Evolutionary conservation across 345 rosid genomes (phyloP).

Genomic region (Moricandia moricandioides): DNA sequence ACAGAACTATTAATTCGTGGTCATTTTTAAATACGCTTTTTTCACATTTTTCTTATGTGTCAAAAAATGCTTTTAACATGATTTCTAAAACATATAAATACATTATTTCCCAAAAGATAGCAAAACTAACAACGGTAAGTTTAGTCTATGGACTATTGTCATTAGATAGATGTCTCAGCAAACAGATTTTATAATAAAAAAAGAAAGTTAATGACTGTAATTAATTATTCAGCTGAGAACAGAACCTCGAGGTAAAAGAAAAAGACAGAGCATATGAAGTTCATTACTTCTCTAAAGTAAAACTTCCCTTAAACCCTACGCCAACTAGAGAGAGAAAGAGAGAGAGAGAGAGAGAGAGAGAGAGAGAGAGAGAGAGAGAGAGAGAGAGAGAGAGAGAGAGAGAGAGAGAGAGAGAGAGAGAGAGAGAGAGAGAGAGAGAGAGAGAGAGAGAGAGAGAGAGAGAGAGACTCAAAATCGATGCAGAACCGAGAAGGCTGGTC

Average conservation of each 20-base stretch:
- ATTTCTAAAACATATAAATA: neutral
- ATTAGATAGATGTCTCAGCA: neutral
- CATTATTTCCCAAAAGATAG: neutral
- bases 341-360: constrained; percentile 38
- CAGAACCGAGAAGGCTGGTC: constrained; percentile 52
- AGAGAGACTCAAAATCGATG: constrained; percentile 52
- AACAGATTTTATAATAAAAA: constrained; percentile 12
- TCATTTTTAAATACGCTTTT: neutral
- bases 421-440: constrained; percentile 38
- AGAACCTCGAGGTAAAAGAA: constrained; percentile 69
- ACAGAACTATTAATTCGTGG: neutral
- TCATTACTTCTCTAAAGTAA: constrained; percentile 40
- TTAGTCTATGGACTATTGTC: constrained; percentile 21
- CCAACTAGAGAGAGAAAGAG: constrained; percentile 17
- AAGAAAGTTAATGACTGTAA: constrained; percentile 28
- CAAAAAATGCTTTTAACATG: neutral
- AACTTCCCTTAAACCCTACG: constrained; percentile 37
- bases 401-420: constrained; percentile 43
- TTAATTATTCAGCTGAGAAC: constrained; percentile 35
- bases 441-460: constrained; percentile 38
- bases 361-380: constrained; percentile 38
- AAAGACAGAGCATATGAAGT: constrained; percentile 41
- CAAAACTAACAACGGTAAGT: neutral
- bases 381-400: constrained; percentile 38
- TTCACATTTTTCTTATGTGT: neutral